These are phyloP conservation scores for Cronartium quercuum DNA, from an alignment of 1,284 basidiomycete species.

Conservation along the genomic window DNA sequence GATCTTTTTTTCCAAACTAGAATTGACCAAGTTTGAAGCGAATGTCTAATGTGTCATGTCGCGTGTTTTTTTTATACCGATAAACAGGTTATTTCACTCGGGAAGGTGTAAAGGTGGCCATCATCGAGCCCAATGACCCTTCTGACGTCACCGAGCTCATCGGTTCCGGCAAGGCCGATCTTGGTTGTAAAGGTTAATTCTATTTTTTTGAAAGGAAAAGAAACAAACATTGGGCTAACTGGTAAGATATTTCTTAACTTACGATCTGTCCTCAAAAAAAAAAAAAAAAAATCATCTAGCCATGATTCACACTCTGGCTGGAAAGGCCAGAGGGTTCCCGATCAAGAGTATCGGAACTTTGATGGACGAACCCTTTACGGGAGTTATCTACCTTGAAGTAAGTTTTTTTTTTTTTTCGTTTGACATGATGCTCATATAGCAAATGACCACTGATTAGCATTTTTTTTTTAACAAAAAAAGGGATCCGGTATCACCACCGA, in stretches of 20 bases:
- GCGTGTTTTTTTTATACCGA: neutral
- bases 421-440: neutral
- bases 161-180: slow-evolving; percentile 49
- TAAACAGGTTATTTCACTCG: slow-evolving; percentile 44
- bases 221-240: too few species aligned
- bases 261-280: too few species aligned
- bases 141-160: slow-evolving; percentile 50
- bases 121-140: slow-evolving; percentile 51
- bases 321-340: slow-evolving; percentile 49
- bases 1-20: neutral
- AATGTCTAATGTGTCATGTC: neutral
- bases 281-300: too few species aligned
- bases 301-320: slow-evolving; percentile 50
- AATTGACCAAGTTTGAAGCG: neutral
- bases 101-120: slow-evolving; percentile 51
- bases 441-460: neutral
- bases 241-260: too few species aligned
- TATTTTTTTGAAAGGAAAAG: too few species aligned
- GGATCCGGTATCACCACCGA: slow-evolving; percentile 49
- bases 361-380: slow-evolving; percentile 51
- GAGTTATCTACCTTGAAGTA: slow-evolving; percentile 50
- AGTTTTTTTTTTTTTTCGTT: neutral
- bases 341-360: slow-evolving; percentile 50
- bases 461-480: slow-evolving; percentile 11
- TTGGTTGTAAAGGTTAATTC: slow-evolving; percentile 49